These are phyloP conservation scores for Cladosporium sp. DNA, from an alignment of 2,329 filamentous ascomycete species.

Conservation along the genomic window DNA sequence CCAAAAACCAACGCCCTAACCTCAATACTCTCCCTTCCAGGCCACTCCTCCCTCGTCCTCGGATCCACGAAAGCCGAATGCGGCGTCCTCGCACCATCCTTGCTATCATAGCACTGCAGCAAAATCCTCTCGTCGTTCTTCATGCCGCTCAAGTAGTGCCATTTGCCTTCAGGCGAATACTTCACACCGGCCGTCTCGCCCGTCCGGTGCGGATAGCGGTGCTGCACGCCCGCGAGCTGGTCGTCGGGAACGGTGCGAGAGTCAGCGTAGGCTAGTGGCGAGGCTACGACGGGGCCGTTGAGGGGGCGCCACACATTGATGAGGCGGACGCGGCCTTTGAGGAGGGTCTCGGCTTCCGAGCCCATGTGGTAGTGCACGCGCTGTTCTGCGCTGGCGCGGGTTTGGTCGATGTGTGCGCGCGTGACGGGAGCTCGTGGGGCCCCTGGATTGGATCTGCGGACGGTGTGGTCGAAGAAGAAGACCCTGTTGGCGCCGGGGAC, in stretches of 20 bases:
- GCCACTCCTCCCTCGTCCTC: conserved; percentile 60
- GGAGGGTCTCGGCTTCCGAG: conserved; percentile 62
- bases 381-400: conserved; percentile 57
- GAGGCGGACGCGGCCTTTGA: conserved; percentile 69
- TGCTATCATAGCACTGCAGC: conserved; percentile 47
- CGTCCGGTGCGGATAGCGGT: conserved; percentile 65
- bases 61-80: conserved; percentile 80
- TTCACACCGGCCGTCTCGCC: conserved; percentile 72
- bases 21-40: conserved; percentile 79
- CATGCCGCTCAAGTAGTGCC: conserved; percentile 81
- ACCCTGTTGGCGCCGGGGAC: conserved; percentile 64
- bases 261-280: conserved; percentile 56
- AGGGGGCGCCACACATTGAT: conserved; percentile 79
- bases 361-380: conserved; percentile 66
- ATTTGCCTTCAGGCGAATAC: conserved; percentile 60
- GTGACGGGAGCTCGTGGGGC: conserved; percentile 66
- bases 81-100: conserved; percentile 45
- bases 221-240: conserved; percentile 69
- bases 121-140: conserved; percentile 53
- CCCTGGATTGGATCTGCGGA: conserved; percentile 61
- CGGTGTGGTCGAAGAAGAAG: conserved; percentile 82
- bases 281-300: conserved; percentile 54
- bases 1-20: conserved; percentile 77
- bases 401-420: conserved; percentile 80
- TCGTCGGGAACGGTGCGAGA: conserved; percentile 52